phyloP scores from a whole-genome alignment of 2,329 filamentous ascomycete genomes.

The Epichloe coenophiala region DNA sequence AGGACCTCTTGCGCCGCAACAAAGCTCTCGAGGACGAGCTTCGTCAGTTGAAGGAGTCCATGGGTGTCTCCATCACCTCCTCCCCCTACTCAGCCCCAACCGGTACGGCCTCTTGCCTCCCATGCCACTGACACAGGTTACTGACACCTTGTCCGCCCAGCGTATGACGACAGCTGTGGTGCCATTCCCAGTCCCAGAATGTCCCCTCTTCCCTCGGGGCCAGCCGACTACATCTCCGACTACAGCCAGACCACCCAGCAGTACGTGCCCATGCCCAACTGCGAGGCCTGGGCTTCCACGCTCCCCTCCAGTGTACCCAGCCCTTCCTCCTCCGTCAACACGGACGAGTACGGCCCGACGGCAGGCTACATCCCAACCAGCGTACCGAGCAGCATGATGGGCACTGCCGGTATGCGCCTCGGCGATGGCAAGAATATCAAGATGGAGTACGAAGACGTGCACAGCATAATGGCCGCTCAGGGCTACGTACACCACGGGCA shows the following conservation, averaged over 20 bases:
- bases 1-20: slow-evolving; percentile 38
- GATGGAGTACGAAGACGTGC: slow-evolving; percentile 26
- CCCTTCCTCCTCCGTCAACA: slow-evolving; percentile 33
- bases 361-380: slow-evolving; percentile 34
- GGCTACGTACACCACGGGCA: slow-evolving; percentile 15
- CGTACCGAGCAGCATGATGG: slow-evolving; percentile 30
- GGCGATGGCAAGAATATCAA: slow-evolving; percentile 22
- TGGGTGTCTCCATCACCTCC: slow-evolving; percentile 29
- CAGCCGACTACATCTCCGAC: slow-evolving; percentile 30
- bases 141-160: slow-evolving; percentile 16
- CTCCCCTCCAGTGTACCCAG: slow-evolving; percentile 37
- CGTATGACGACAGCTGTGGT: slow-evolving; percentile 26
- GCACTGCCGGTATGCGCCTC: slow-evolving; percentile 9
- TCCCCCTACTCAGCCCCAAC: slow-evolving; percentile 26
- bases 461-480: slow-evolving; percentile 9
- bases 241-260: slow-evolving; percentile 21
- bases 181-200: slow-evolving; percentile 30
- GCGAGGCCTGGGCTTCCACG: slow-evolving; percentile 32
- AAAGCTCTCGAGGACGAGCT: slow-evolving; percentile 41
- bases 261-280: slow-evolving; percentile 26
- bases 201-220: slow-evolving; percentile 28
- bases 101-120: slow-evolving; percentile 18
- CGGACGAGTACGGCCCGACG: slow-evolving; percentile 30
- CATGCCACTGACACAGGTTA: slow-evolving; percentile 2
- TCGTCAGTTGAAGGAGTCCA: slow-evolving; percentile 28